A percentile compares a stretch with the other conserved stretches of the same genome.
Evolutionary conservation across 805 yeast species (phyloP).

Genomic region (Metschnikowia aberdeeniae): DNA sequence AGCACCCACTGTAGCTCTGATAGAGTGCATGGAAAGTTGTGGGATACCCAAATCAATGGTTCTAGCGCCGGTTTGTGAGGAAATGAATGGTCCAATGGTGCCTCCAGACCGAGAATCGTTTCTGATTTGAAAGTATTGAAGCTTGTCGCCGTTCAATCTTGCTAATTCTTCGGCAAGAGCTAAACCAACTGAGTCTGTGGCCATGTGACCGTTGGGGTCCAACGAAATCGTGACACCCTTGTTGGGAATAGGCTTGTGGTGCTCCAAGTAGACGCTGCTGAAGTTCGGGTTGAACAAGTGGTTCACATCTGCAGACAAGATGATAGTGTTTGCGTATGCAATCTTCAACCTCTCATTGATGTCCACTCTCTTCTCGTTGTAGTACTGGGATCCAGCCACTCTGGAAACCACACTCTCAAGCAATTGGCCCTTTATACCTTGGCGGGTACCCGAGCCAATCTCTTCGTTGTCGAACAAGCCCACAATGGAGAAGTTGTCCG

Average conservation of each 20-base stretch:
- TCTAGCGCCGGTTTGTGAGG: slow-evolving; percentile 64
- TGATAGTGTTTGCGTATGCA: slow-evolving; percentile 68
- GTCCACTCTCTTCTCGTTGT: slow-evolving; percentile 16
- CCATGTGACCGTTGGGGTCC: slow-evolving; percentile 81
- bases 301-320: slow-evolving; percentile 79
- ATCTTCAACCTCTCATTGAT: slow-evolving; percentile 31
- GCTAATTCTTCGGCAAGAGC: slow-evolving; percentile 72
- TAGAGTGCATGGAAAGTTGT: slow-evolving; percentile 82
- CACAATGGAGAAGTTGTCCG: slow-evolving; percentile 50
- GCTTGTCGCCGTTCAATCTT: slow-evolving; percentile 52
- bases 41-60: slow-evolving; percentile 81
- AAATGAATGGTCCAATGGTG: slow-evolving; percentile 74
- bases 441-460: slow-evolving; percentile 74
- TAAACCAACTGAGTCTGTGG: slow-evolving; percentile 71
- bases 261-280: slow-evolving; percentile 59
- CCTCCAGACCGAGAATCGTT: slow-evolving; percentile 86
- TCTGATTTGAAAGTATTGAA: slow-evolving; percentile 84
- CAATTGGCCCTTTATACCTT: slow-evolving; percentile 78
- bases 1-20: slow-evolving; percentile 76
- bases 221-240: slow-evolving; percentile 65
- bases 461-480: slow-evolving; percentile 79
- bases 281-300: slow-evolving; percentile 83
- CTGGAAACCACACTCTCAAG: slow-evolving; percentile 63
- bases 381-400: slow-evolving; percentile 34
- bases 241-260: slow-evolving; percentile 79